Base-by-base conservation (phyloP, 2,329 filamentous ascomycete species). In the Myriosclerotinia duriaeana region DNA sequence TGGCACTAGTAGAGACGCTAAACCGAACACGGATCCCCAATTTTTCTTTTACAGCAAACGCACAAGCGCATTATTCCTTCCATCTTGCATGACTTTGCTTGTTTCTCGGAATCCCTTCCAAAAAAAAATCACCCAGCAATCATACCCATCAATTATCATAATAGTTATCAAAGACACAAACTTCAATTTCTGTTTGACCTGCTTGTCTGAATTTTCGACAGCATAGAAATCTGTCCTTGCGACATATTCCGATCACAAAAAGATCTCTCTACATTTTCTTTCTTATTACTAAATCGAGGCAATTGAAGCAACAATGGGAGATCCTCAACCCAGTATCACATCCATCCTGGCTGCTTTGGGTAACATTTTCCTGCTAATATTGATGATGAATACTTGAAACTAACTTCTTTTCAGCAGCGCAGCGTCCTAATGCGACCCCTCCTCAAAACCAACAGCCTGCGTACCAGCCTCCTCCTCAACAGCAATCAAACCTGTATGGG, bases 311-410 rank as follows among this genome's bases (percentile, higher is more conserved):
- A 71, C 50, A 52, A 82, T 82, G 80, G 79, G 79, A 61, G 79
- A 80, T 68, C 78, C 78, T 72, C 76, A 65, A 65, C 64, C 79
- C 20, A 82, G 82, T 72, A 82, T 84, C 70, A 79, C 79, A 48
- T 78, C 81, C 54, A 83, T 84, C 71, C 76, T 84, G 63, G 82
- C 82, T 67, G 82, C 82, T 58, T 77, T 84, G 64, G 80, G 81
- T 82, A 74, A 71, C 72, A 50, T 66, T 65, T 46, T 53, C 9
- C 46, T 11, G 20, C 34, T 60, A 36, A 36, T 48, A 48, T 40
- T 40, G 17, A 53, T 61, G 36, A 58, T 15, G 14, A 38, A 22
- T 48, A 30, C 6, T 58, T 42, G 42, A 60, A 66, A 63, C 71
- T 74, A 64, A 73, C 58, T 40, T 46, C 22, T 55, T 65, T n/a